Base-by-base conservation (phyloP, 495 filamentous ascomycete species). In the Ascodesmis nigricans region DNA sequence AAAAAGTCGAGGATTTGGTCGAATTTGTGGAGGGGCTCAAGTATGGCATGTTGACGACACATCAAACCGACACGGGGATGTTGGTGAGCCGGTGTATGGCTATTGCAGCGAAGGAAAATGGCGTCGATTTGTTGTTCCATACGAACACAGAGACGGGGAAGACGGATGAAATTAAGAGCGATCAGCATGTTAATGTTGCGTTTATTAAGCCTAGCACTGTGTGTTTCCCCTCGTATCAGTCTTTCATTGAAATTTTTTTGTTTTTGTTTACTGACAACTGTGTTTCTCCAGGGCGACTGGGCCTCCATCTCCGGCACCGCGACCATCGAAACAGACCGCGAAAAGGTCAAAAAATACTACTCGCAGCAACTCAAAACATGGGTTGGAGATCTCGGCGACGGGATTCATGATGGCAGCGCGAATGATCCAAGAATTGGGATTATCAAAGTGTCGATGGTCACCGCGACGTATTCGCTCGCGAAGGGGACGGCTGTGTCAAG, bases 131-230 rank as follows among this genome's bases (percentile, higher is more conserved):
- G 29, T 64, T 91, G 56, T 92, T 95, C 67, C 73, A 87, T 60
- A 79, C 81, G 44, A 92, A 92, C 61, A 80, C 79, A 39, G 78
- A 87, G 53, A 82, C 78, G 22, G 76, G 78, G 55, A 92, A 95
- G 60, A 83, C 80, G 8, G 65, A 78, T 56, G 82, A 92, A 50
- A 65, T 95, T 10, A 56, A 63, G 29, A 56, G 58, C 11, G 75
- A 92, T 58, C 63, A 70, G 0, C 69, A 82, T 53, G 66, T 75
- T 53, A 92, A 92, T 61, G 66, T 92, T 52, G 69, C 71, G 32
- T 95, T 95, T 67, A 61, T 82, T 42, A 75, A 79, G 55, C 57
- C 53, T 41, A 68, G 64, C 24, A 80, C 79, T 39, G 65, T 70
- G 49, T 62, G 63, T 62, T 10, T 24, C 19, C 13, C 10, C 23